phyloP scores from a whole-genome alignment of 2,329 filamentous ascomycete species.

The Elsinoe australis region DNA sequence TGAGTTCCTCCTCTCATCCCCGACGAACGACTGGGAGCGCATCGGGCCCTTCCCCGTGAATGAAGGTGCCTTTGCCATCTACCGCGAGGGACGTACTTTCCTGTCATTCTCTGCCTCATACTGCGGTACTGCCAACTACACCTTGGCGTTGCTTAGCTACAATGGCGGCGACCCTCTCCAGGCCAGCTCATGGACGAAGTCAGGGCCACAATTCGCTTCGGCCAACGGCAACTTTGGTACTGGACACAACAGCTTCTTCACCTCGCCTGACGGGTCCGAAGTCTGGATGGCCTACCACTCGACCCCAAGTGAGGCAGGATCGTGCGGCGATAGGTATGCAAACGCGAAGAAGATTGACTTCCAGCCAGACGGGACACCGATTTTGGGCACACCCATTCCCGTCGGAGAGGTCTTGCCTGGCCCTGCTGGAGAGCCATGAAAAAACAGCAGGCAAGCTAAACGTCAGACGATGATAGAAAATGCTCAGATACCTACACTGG shows the following conservation, averaged over 20 bases:
- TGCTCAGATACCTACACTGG: too few species aligned
- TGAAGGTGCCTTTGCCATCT: constrained; percentile 49
- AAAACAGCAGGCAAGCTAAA: too few species aligned
- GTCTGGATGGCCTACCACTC: constrained; percentile 53
- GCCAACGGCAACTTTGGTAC: constrained; percentile 52
- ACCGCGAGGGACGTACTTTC: constrained; percentile 47
- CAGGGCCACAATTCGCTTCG: constrained; percentile 44
- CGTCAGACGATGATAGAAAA: too few species aligned
- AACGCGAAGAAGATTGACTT: constrained; percentile 47
- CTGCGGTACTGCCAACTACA: constrained; percentile 51
- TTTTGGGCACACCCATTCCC: constrained; percentile 39
- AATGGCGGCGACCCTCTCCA: constrained; percentile 44
- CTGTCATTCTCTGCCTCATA: constrained; percentile 49
- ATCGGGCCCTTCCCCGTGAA: constrained; percentile 44
- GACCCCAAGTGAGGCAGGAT: constrained; percentile 42
- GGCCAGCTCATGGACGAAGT: constrained; percentile 46
- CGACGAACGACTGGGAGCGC: constrained; percentile 46
- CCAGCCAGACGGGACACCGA: constrained; percentile 45
- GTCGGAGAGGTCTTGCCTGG: constrained; percentile 25
- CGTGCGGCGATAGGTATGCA: constrained; percentile 50
- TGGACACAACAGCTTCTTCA: constrained; percentile 54
- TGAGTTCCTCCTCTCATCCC: constrained; percentile 45
- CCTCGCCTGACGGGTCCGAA: constrained; percentile 47
- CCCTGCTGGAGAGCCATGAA: constrained; percentile 21
- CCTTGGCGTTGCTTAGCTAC: constrained; percentile 48